Evolutionary conservation across 202 grass and related monocot genomes (phyloP).

Genomic region (Zoysia matrella): DNA sequence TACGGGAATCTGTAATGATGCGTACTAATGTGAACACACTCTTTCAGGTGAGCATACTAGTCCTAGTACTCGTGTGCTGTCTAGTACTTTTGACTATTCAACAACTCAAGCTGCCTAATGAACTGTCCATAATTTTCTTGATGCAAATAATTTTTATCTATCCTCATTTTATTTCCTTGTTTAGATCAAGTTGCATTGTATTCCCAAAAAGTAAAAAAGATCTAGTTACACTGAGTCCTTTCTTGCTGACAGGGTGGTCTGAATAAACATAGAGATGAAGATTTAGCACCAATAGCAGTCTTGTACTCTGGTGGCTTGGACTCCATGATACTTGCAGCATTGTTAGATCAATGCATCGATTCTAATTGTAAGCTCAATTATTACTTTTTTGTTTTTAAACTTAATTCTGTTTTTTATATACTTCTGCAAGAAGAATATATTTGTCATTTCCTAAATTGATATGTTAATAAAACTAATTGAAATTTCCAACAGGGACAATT

Average conservation of each 20-base stretch:
- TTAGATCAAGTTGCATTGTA: background rate
- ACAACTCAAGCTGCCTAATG: background rate
- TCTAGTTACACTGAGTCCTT: slow-evolving; percentile 23
- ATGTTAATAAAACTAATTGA: slow-evolving; percentile 38
- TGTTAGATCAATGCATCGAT: slow-evolving; percentile 80
- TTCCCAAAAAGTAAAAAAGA: too few relatives aligned
- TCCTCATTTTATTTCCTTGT: slow-evolving; percentile 21
- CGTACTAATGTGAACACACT: slow-evolving; percentile 65
- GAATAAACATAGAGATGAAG: slow-evolving; percentile 45
- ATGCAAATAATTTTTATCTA: slow-evolving; percentile 1
- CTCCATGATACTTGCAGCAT: slow-evolving; percentile 92
- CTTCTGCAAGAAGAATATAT: background rate
- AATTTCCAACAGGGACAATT: slow-evolving; percentile 64
- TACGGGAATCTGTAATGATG: slow-evolving; percentile 83
- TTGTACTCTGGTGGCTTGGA: slow-evolving; percentile 96
- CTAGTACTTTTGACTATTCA: background rate
- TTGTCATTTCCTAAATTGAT: background rate
- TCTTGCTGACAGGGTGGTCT: slow-evolving; percentile 53
- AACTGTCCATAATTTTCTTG: background rate
- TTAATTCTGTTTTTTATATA: slow-evolving; percentile 5
- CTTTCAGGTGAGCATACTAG: slow-evolving; percentile 48
- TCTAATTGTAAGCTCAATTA: slow-evolving; percentile 65
- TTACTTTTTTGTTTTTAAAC: slow-evolving; percentile 11
- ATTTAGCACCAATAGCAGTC: slow-evolving; percentile 74
- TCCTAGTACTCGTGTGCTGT: slow-evolving; percentile 11